Conservation (phyloP, 345 rosid genomes). For the Microthlaspi erraticum region DNA sequence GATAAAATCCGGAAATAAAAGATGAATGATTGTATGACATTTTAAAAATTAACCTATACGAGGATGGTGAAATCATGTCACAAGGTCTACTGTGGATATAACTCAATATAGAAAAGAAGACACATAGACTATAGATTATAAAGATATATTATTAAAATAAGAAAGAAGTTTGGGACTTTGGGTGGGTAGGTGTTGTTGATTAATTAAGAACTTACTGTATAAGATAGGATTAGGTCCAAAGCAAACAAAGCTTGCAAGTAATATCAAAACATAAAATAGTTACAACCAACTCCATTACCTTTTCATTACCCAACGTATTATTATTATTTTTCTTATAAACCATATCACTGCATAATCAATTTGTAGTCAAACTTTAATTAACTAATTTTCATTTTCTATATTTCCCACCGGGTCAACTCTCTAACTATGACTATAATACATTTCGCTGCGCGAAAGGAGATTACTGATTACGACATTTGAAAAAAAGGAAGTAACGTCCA, state of each 20-base stretch:
- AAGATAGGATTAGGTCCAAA: constrained; percentile 4
- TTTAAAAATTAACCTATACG: background rate
- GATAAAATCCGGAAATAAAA: background rate
- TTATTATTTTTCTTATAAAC: too few species aligned
- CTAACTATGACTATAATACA: constrained; percentile 19
- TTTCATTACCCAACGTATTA: constrained; percentile 4
- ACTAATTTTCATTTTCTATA: background rate
- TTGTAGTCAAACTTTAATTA: constrained; percentile 26
- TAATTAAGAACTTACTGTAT: constrained; percentile 16
- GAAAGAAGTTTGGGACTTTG: constrained; percentile 1
- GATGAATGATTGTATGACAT: constrained; percentile 22
- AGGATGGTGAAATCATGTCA: constrained; percentile 19
- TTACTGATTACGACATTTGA: constrained; percentile 25
- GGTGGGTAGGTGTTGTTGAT: constrained; percentile 36
- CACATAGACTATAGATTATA: background rate
- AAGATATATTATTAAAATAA: background rate
- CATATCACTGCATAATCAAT: background rate
- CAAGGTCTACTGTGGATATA: constrained; percentile 12
- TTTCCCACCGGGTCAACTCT: constrained; percentile 27
- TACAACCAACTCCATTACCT: constrained; percentile 22
- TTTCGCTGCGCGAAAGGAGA: background rate
- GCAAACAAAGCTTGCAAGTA: constrained; percentile 31
- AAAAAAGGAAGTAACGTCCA: constrained; percentile 34
- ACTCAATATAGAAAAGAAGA: background rate
- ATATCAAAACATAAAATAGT: constrained; percentile 5